Base-by-base conservation (phyloP, 1,139 yeast genomes). In the Geotrichum cucujoidarum region DNA sequence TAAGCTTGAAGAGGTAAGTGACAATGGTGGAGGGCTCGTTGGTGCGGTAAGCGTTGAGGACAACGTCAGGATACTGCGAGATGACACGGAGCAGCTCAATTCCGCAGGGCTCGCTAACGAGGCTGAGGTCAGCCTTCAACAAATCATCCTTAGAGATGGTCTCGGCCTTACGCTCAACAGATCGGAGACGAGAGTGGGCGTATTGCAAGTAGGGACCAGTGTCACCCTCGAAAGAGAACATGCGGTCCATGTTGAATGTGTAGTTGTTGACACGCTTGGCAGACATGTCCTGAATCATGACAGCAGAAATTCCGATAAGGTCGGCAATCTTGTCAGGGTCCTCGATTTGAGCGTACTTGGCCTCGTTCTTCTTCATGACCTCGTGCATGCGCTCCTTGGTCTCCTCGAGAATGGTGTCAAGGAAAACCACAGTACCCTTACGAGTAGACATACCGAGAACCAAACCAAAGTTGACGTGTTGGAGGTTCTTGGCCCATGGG, bases 201-300 rank as follows among this genome's bases (percentile, higher is more conserved):
- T 92, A 92, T 72, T 92, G 98, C 68, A 92, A 78, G 73, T 94
- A 92, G 54, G 99, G 98, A 65, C 99, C 99, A 53, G 99, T 92
- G 70, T 92, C 99, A 70, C 99, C 99, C 75, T 92, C 99, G 59
- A 94, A 90, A 5, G 97, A 88, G 45, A 87, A 77, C 97, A 92
- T 92, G 75, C 99, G 86, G 62, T 86, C 90, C 99, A 98, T 92
- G 70, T 89, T 87, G 72, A 94, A 94, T 61, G 83, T 89, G 72
- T 94, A 94, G 72, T 92, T 90, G 75, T 92, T 89, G 69, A 90
- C 80, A 71, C 98, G 85, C 75, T 94, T 94, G 54, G 96, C 84
- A 72, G 88, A 95, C 97, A 92, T 89, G 70, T 94, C 99, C 74
- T 94, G 98, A 63, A 94, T 86, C 96, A 94, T 90, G 53, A 94